Percentiles rank a stretch among this genome's conserved stretches.
Conservation (phyloP, 192 early-diverging fungal species). For the Coemansia sp. region DNA sequence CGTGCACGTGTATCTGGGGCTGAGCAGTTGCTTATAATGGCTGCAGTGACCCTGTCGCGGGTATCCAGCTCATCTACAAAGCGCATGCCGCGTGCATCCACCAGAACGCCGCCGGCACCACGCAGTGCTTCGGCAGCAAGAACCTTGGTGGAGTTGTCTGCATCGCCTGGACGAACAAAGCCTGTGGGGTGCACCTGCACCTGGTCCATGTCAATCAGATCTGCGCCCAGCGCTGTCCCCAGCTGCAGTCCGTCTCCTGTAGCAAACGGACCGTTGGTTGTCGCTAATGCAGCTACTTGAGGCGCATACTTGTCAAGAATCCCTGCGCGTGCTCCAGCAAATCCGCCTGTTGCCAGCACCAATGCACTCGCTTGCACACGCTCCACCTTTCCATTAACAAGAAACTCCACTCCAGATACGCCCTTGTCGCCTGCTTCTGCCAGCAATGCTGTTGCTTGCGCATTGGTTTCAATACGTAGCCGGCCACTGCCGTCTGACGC, state of each 20-base stretch:
- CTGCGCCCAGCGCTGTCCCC: constrained; percentile 72
- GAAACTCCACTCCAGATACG: constrained; percentile 83
- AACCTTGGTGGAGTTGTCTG: constrained; percentile 88
- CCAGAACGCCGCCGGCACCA: constrained; percentile 84
- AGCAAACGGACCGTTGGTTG: constrained; percentile 93
- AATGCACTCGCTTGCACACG: constrained; percentile 60
- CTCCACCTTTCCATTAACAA: constrained; percentile 71
- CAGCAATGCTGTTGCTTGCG: constrained; percentile 74
- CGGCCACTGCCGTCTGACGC: constrained; percentile 64
- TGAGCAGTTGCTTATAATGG: constrained; percentile 71
- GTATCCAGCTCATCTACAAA: constrained; percentile 93
- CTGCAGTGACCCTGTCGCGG: constrained; percentile 88
- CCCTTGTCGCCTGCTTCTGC: constrained; percentile 56
- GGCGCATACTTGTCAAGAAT: constrained; percentile 82
- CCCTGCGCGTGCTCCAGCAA: constrained; percentile 75
- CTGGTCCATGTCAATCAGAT: constrained; percentile 91
- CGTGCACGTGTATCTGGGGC: constrained; percentile 13
- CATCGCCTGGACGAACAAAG: constrained; percentile 85
- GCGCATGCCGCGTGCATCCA: constrained; percentile 78
- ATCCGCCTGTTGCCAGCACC: constrained; percentile 92
- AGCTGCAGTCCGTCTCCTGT: constrained; percentile 95
- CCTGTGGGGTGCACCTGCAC: constrained; percentile 98
- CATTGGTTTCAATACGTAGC: constrained; percentile 78
- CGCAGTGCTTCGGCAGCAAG: constrained; percentile 95
- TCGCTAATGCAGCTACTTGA: constrained; percentile 67